These are phyloP conservation scores for Aspergillus sclerotialis DNA, from an alignment of 2,329 filamentous ascomycete species.

Conservation along the genomic window DNA sequence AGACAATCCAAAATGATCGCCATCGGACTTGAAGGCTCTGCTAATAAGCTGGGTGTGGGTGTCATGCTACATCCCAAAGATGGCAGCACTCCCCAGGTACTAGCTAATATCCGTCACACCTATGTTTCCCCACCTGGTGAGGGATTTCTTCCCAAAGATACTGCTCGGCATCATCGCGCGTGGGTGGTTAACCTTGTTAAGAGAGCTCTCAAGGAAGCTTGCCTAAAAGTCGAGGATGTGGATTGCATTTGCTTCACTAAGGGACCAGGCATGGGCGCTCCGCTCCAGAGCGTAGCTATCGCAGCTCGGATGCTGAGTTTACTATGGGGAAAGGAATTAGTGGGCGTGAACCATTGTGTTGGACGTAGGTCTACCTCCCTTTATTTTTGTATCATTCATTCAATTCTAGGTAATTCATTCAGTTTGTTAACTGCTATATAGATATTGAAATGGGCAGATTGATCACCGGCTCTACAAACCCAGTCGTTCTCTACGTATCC, in stretches of 20 bases:
- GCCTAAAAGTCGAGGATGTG: slow-evolving; percentile 57
- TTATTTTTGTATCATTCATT: slow-evolving; percentile 1
- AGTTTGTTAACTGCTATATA: slow-evolving; percentile 14
- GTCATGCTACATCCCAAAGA: slow-evolving; percentile 68
- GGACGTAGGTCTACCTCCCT: slow-evolving; percentile 51
- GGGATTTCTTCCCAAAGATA: slow-evolving; percentile 95
- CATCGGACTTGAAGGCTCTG: slow-evolving; percentile 80
- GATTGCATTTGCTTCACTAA: slow-evolving; percentile 94
- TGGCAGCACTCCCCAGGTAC: slow-evolving; percentile 56
- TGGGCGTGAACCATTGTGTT: slow-evolving; percentile 96
- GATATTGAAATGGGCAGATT: slow-evolving; percentile 96
- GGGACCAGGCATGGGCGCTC: slow-evolving; percentile 94
- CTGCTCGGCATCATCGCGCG: slow-evolving; percentile 80
- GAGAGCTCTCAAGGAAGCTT: slow-evolving; percentile 66
- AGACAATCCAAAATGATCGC: slow-evolving; percentile 49
- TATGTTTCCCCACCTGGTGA: slow-evolving; percentile 87
- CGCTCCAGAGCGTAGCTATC: slow-evolving; percentile 77
- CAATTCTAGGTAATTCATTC: neutral
- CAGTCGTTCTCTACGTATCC: slow-evolving; percentile 90
- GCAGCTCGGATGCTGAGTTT: slow-evolving; percentile 74
- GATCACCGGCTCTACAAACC: slow-evolving; percentile 84
- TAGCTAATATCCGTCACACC: slow-evolving; percentile 91
- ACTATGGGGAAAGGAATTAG: slow-evolving; percentile 80
- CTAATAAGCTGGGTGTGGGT: slow-evolving; percentile 95
- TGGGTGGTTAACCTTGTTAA: slow-evolving; percentile 80